Base-by-base conservation (phyloP, 2,329 filamentous ascomycete genomes). In the Fusarium compactum region DNA sequence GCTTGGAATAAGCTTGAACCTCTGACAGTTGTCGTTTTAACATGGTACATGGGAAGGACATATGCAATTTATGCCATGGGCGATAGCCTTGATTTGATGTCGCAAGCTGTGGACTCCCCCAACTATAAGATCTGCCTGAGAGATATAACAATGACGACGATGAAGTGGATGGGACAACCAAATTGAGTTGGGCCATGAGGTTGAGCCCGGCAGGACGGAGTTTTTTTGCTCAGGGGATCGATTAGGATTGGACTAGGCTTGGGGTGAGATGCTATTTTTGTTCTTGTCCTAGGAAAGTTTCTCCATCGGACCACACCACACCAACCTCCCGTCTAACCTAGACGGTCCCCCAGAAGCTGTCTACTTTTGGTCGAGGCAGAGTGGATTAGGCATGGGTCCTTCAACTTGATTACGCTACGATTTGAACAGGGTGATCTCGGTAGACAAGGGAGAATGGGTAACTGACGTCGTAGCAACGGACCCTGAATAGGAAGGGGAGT, bases 101-200 rank as follows among this genome's bases (percentile, higher is more conserved):
- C 34, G 27, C 43, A 43, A 43, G 20, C n/a, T n/a, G 64, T 57
- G 63, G 53, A 18, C 40, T 34, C 44, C 46, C 34, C 24, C 18
- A 30, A 25, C 40, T 69, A 65, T 69, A 70, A 71, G 67, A 70
- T 70, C 55, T 44, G 61, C 68, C 25, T 20, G n/a, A 16, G 38
- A 54, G n/a, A n/a, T 55, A 56, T 48, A 57, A n/a, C 34, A 40
- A 69, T 70, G 68, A 70, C 68, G 68, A 71, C 59, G 56, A 46
- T 69, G 63, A 53, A 47, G 45, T 59, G 58, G 67, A 20, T 20
- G 32, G 45, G 48, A 62, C 50, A 22, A 38, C 63, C 44, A 67
- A 52, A 60, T 53, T 51, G 41, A 61, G n/a, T 34, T 20, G 30
- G 53, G 24, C 27, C 18, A 30, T 47, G 48, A 43, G 56, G 57